Conservation (phyloP, 2,329 filamentous ascomycete genomes). For the Clarireedia paspali region DNA sequence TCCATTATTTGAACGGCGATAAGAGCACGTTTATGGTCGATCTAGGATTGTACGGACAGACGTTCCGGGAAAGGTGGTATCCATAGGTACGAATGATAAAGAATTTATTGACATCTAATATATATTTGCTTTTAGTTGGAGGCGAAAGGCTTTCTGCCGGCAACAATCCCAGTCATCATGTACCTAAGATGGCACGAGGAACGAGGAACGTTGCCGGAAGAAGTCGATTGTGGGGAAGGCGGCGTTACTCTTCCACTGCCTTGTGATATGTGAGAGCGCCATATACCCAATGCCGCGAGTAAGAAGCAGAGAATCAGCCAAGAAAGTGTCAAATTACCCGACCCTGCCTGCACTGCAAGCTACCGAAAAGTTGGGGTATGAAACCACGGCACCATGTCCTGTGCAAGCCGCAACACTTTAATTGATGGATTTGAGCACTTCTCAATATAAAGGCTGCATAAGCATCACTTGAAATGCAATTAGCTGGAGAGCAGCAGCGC, state of each 20-base stretch:
- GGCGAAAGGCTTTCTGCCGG: constrained; percentile 3
- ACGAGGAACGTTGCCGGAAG: constrained; percentile 1
- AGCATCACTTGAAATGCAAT: too few species aligned
- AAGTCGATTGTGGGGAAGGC: constrained; percentile 2
- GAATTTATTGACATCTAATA: constrained; percentile 12
- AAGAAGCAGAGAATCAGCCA: constrained; percentile 1
- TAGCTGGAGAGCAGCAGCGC: too few species aligned
- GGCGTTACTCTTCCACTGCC: too few species aligned
- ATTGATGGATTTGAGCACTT: too few species aligned
- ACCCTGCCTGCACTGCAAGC: neutral
- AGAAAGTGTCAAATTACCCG: constrained; percentile 3
- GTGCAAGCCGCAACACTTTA: neutral
- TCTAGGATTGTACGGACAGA: constrained; percentile 7
- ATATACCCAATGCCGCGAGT: neutral
- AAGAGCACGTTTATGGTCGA: neutral
- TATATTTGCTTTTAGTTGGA: constrained; percentile 12
- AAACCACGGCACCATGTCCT: neutral
- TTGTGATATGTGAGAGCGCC: neutral
- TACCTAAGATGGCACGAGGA: constrained; percentile 3
- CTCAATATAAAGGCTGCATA: too few species aligned
- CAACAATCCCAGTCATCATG: constrained; percentile 3
- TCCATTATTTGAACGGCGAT: constrained; percentile 15
- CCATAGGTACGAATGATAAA: neutral
- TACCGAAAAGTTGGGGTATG: neutral
- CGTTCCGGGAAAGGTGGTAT: constrained; percentile 14